Percentiles rank a stretch among this genome's conserved stretches.
Conservation (phyloP, 2,329 filamentous ascomycete genomes). For the Botrytis pseudocinerea region DNA sequence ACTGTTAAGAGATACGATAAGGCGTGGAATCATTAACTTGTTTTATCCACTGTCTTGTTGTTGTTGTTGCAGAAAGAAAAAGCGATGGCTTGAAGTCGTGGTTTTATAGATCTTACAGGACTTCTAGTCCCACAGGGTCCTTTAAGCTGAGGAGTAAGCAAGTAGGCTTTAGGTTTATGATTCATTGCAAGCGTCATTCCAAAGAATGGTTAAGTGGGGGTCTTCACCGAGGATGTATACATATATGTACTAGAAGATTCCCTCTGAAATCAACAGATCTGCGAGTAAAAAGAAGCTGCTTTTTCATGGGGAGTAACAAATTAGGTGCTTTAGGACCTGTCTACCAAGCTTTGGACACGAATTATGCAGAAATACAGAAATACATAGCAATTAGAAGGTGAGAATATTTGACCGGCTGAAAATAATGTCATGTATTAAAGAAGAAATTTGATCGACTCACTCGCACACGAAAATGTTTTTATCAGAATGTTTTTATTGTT, state of each 20-base stretch:
- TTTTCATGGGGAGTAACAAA: background rate
- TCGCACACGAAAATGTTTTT: background rate
- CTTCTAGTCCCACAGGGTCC: no score
- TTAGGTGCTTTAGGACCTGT: background rate
- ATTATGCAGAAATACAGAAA: background rate
- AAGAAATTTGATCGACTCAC: background rate
- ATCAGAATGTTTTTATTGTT: background rate
- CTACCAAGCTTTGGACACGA: background rate
- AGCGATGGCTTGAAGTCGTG: background rate
- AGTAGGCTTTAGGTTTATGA: background rate
- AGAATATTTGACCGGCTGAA: background rate
- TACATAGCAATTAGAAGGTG: rapidly evolving
- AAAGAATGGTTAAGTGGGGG: background rate
- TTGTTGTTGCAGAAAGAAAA: background rate
- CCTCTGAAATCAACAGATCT: background rate
- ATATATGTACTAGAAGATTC: background rate
- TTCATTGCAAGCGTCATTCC: background rate
- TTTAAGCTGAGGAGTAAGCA: background rate
- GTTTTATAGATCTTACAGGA: background rate
- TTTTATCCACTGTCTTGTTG: background rate
- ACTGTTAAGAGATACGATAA: background rate
- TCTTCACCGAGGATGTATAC: rapidly evolving
- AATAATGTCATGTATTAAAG: background rate
- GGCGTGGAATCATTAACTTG: background rate
- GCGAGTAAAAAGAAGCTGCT: background rate